These are phyloP conservation scores for Linanthus parryae DNA, from an alignment of 148 eudicot species.

Conservation along the genomic window DNA sequence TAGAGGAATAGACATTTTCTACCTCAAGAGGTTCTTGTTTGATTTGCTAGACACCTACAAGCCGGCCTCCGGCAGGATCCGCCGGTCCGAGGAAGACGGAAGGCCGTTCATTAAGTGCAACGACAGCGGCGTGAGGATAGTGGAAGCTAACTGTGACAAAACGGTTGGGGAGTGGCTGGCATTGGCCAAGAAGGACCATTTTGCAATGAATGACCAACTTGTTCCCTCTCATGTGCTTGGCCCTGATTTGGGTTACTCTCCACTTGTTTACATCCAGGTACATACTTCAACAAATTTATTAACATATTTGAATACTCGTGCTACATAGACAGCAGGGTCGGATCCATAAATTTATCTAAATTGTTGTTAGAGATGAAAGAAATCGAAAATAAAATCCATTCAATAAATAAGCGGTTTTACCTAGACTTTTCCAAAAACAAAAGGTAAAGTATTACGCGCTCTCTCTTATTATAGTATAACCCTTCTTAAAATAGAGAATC, in stretches of 20 bases:
- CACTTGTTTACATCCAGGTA: conserved; percentile 67
- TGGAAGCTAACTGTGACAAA: conserved; percentile 37
- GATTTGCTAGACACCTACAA: conserved; percentile 24
- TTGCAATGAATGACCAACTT: conserved; percentile 29
- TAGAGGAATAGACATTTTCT: conserved; percentile 11
- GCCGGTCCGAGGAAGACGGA: conserved; percentile 20
- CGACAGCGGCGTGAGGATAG: conserved; percentile 52
- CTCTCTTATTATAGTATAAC: no score
- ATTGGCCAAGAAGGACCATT: conserved; percentile 13
- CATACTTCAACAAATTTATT: no score
- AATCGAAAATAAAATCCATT: no score
- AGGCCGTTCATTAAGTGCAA: conserved; percentile 54
- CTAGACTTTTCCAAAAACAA: no score
- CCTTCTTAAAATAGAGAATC: no score
- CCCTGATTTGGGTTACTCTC: conserved; percentile 45
- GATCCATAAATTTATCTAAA: no score
- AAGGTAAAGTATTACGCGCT: no score
- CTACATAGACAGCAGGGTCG: no score
- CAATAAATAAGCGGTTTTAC: no score
- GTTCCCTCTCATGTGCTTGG: conserved; percentile 38
- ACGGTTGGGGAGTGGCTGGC: conserved; percentile 50
- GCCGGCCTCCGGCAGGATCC: conserved; percentile 47
- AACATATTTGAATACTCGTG: no score
- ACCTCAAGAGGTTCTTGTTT: conserved; percentile 35
- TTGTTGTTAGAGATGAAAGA: no score